Conservation (phyloP, 306 rosid genomes). For the Senna tora region DNA sequence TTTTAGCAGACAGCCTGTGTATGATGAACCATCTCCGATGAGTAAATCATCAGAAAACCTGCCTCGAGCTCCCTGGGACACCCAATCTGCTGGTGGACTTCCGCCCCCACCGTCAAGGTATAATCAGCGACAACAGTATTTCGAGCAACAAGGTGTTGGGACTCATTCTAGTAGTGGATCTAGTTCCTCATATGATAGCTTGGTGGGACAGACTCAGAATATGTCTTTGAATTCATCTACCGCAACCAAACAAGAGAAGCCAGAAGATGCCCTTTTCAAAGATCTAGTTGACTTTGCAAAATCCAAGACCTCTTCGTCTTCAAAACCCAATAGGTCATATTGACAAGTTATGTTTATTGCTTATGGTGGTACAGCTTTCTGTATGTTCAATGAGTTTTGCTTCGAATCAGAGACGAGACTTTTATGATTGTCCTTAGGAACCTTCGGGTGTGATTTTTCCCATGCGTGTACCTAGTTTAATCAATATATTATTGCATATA, state of each 20-base stretch:
- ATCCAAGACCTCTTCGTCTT: constrained; percentile 64
- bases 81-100: constrained; percentile 48
- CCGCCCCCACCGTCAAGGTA: constrained; percentile 70
- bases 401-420: constrained; percentile 34
- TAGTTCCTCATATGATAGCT: constrained; percentile 59
- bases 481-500: constrained; percentile 46
- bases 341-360: constrained; percentile 39
- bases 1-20: constrained; percentile 48
- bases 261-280: constrained; percentile 71
- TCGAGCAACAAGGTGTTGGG: constrained; percentile 49
- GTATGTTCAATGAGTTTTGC: constrained; percentile 34
- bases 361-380: constrained; percentile 39
- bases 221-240: constrained; percentile 56
- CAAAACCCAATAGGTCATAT: constrained; percentile 58
- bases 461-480: constrained; percentile 38
- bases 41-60: constrained; percentile 55
- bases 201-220: constrained; percentile 60
- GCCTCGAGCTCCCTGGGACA: constrained; percentile 72
- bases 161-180: constrained; percentile 49
- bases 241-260: constrained; percentile 56
- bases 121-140: constrained; percentile 73
- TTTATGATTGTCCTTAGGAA: constrained; percentile 39
- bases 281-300: constrained; percentile 79
- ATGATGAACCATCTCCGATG: constrained; percentile 52
- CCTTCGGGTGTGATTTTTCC: constrained; percentile 39